Evolutionary conservation across 2,329 filamentous ascomycete species (phyloP).

Genomic region (Nannizzia gypsea): DNA sequence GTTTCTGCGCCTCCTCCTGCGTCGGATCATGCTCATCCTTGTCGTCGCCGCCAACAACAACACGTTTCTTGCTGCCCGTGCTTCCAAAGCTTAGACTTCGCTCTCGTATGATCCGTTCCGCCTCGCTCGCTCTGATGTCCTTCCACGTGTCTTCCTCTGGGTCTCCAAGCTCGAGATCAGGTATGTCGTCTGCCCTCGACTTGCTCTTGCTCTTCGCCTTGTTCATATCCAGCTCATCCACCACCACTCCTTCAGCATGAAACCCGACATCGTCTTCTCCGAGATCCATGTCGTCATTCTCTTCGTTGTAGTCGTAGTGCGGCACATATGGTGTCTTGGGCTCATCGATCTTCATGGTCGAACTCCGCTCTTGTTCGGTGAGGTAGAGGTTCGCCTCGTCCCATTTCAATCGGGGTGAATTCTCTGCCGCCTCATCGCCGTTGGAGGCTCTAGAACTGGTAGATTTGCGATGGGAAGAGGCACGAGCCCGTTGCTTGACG

Average conservation of each 20-base stretch:
- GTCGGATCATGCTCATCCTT: constrained; percentile 34
- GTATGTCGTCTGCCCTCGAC: constrained; percentile 52
- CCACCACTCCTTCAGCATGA: constrained; percentile 58
- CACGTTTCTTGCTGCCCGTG: constrained; percentile 49
- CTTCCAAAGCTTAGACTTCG: constrained; percentile 30
- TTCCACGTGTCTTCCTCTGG: constrained; percentile 55
- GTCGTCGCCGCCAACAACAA: constrained; percentile 56
- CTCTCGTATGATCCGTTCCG: constrained; percentile 35
- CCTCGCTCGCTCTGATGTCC: constrained; percentile 20
- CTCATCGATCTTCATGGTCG: constrained; percentile 98
- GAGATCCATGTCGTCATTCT: constrained; percentile 55
- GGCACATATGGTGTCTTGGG: constrained; percentile 94
- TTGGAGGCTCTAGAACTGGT: constrained; percentile 32
- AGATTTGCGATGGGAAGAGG: constrained; percentile 60
- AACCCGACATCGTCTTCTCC: constrained; percentile 34
- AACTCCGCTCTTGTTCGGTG: constrained; percentile 86
- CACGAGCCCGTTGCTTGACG: constrained; percentile 35
- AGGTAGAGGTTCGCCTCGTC: constrained; percentile 97
- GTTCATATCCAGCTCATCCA: constrained; percentile 53
- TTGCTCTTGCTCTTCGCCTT: constrained; percentile 23
- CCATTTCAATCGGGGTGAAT: constrained; percentile 79
- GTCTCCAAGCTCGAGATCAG: constrained; percentile 81
- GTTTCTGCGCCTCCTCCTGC: constrained; percentile 74
- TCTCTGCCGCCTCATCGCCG: constrained; percentile 42
- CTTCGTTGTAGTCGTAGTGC: constrained; percentile 80